phyloP scores from a whole-genome alignment of 768 basidiomycete species.

The Russula brevipes region DNA sequence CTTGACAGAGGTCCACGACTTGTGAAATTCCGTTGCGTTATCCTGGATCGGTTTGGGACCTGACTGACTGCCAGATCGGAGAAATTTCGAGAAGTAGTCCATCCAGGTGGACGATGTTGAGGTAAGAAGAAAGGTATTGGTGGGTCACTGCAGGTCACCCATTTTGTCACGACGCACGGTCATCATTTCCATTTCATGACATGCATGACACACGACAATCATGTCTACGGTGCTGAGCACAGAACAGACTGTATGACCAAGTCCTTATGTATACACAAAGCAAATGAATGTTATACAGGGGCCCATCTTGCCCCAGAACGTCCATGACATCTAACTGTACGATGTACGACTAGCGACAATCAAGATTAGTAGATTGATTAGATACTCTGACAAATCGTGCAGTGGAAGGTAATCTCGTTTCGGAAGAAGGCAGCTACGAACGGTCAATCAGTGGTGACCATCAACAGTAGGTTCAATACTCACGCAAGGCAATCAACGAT shows the following conservation, averaged over 20 bases:
- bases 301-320: slow-evolving; percentile 8
- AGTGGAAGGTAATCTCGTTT: slow-evolving; percentile 67
- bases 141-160: neutral
- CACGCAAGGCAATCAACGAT: slow-evolving; percentile 79
- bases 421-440: slow-evolving; percentile 73
- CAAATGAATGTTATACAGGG: slow-evolving; percentile 24
- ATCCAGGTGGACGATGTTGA: slow-evolving; percentile 34
- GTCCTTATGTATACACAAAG: slow-evolving; percentile 19
- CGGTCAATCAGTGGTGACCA: slow-evolving; percentile 21
- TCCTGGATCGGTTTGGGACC: slow-evolving; percentile 52
- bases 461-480: slow-evolving; percentile 33
- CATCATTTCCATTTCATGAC: no score
- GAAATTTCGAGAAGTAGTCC: slow-evolving; percentile 86
- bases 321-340: slow-evolving; percentile 14
- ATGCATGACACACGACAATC: no score
- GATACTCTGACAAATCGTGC: slow-evolving; percentile 81
- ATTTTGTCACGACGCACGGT: no score
- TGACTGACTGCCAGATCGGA: slow-evolving; percentile 44
- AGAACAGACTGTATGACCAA: neutral
- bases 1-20: slow-evolving; percentile 71
- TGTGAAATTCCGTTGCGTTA: slow-evolving; percentile 66
- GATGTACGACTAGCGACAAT: slow-evolving; percentile 23
- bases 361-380: slow-evolving; percentile 40
- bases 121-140: neutral
- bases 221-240: no score